Evolutionary conservation across 768 basidiomycete species (phyloP), one percentile per base, ranked within the genome.

Genomic region (Rhizopogon salebrosus): DNA sequence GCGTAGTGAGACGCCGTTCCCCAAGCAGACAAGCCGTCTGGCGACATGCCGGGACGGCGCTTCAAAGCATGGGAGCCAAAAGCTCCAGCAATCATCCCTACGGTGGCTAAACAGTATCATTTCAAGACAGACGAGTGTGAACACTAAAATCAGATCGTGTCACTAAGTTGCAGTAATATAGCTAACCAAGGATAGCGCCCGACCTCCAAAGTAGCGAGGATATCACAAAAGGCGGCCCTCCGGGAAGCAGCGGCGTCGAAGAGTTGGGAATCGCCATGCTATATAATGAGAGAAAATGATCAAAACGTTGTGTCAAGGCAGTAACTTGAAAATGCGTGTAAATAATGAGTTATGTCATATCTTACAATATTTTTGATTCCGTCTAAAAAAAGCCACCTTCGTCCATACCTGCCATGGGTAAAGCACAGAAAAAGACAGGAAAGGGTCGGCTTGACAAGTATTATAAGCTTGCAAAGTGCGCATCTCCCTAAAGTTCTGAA

Each of bases 371-470:
- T n/a, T n/a, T n/a, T n/a, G n/a, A n/a, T 34, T 34, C 31, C 31
- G 31, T 34, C 31, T 34, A 34, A 46, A 34, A 46, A 46, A 45
- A 34, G 14, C 13, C 27, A 45, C 6, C 13, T 23, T 23, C 22
- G n/a, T 40, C 56, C 23, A 14, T 4, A 8, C 48, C 22, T 20
- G 40, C 51, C 34, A 89, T 90, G 88, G 83, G 78, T 41, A 88
- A 87, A 62, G 73, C 80, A n/a, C 87, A 92, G 70, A 95, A 95
- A 75, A 97, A 95, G 79, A 94, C 92, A 23, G 94, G 92, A 58
- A 95, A 95, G 72, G 92, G 89, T 60, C 92, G 94, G 64, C 78
- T 95, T 45, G 94, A 98, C 72, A 95, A 95, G 72, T 98, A 95
- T 71, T 98, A 98, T 73, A 93, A 92, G 66, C 88, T 95, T 66